Evolutionary conservation across 768 basidiomycete species (phyloP), one percentile per base, ranked within the genome.

Genomic region (Russula virescens): DNA sequence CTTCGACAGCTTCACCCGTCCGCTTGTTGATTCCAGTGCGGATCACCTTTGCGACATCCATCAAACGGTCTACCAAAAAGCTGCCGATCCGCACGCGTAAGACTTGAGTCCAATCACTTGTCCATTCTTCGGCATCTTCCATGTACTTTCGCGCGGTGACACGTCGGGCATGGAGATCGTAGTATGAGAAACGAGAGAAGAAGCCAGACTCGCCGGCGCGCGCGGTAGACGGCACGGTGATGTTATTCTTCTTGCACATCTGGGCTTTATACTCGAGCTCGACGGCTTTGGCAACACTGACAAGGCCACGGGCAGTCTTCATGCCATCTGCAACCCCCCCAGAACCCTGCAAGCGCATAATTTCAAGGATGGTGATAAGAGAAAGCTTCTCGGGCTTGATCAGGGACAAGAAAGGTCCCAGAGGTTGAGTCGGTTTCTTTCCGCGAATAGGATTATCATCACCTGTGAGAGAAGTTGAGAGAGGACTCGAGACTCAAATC

Each of bases 251-350:
- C 69, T 81, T 84, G 75, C 86, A 87, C 70, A 92, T 84, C 71
- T 89, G 81, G 3, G 91, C 85, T 72, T 94, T 89, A 78, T 94
- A 90, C 77, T 98, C 95, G 54, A 84, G 80, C 76, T 98, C 96
- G 40, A 98, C 83, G 0, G 89, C 89, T 62, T 81, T 85, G 0
- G 95, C 96, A 23, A 98, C 81, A 0, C 80, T 74, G 23, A 97
- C 76, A 62, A 97, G 78, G 0, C 90, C 91, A 0, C 92, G 80
- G 0, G 94, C 82, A 0, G 92, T 88, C 74, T 97, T 96, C 87
- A 96, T 91, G 5, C 94, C 95, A 45, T 87, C 83, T 0, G 78
- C 68, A n/a, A 94, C 79, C 14, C 91, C 90, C 7, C 91, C 89
- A 1, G 82, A 78, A 7, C 89, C 87, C 35, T 87, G 83, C 13